These are phyloP conservation scores for Leishmania aethiopica DNA, from an alignment of 208 protist genomes.

Conservation along the genomic window DNA sequence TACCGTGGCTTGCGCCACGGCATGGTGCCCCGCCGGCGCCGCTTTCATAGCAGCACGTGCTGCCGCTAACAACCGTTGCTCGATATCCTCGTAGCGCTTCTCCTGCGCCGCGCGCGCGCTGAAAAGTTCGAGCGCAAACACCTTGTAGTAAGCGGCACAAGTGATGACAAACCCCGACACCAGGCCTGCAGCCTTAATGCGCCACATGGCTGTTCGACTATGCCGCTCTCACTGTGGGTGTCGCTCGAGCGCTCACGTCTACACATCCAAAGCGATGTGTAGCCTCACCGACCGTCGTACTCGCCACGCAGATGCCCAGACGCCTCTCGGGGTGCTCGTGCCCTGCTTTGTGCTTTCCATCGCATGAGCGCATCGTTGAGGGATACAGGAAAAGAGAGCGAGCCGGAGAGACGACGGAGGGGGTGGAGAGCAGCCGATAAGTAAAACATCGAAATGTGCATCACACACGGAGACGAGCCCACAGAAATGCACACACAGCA, in stretches of 20 bases:
- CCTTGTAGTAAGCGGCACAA: constrained; percentile 48
- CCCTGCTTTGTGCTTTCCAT: background rate
- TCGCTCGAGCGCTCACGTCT: background rate
- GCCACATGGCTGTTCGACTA: constrained; percentile 31
- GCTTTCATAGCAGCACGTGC: constrained; percentile 23
- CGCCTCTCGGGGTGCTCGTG: background rate
- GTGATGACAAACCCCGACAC: constrained; percentile 46
- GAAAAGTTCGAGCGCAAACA: constrained; percentile 51
- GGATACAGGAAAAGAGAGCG: background rate
- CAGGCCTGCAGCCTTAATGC: constrained; percentile 53
- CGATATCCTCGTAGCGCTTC: constrained; percentile 36
- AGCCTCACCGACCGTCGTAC: background rate
- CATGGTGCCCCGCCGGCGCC: constrained; percentile 11
- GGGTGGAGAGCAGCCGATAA: background rate
- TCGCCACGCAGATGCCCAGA: background rate
- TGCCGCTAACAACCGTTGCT: constrained; percentile 31
- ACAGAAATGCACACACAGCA: background rate
- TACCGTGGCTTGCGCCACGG: background rate
- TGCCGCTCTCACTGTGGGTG: background rate
- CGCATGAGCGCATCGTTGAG: background rate
- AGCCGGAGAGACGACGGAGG: background rate
- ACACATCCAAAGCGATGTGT: background rate
- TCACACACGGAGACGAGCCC: background rate
- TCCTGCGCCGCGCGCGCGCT: constrained; percentile 45
- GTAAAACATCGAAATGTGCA: background rate